These are phyloP conservation scores for Fagopyrum tataricum DNA, from an alignment of 148 eudicot species.

Conservation along the genomic window DNA sequence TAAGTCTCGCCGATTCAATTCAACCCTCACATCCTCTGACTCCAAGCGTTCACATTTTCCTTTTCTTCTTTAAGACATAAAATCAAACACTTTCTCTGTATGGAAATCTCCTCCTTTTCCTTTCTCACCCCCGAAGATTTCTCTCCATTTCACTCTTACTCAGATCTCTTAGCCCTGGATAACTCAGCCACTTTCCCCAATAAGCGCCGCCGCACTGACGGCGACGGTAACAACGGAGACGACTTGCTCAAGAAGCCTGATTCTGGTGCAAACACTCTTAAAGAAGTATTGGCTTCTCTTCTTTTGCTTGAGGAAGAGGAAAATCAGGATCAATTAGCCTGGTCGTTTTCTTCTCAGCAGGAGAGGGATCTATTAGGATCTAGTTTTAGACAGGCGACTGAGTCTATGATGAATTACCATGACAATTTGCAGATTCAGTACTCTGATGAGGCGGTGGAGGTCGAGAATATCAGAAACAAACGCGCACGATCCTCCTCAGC, in stretches of 20 bases:
- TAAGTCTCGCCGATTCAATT: slow-evolving; percentile 2
- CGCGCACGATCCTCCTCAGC: not conserved
- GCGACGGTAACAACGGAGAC: slow-evolving; percentile 1
- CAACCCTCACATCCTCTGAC: not conserved
- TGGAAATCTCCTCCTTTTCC: slow-evolving; percentile 38
- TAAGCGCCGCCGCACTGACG: slow-evolving; percentile 17
- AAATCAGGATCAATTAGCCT: slow-evolving; percentile 3
- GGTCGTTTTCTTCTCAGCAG: slow-evolving; percentile 3
- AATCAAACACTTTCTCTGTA: slow-evolving; percentile 12
- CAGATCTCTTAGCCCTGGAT: slow-evolving; percentile 9
- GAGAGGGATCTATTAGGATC: not conserved
- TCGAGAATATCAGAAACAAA: not conserved
- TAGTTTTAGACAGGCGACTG: not conserved
- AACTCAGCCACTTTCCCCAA: not conserved
- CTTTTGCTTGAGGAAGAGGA: slow-evolving; percentile 10
- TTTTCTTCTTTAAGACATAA: slow-evolving; percentile 12
- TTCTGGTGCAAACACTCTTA: not conserved
- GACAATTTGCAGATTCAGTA: not conserved
- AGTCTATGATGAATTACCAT: not conserved
- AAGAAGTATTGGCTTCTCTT: slow-evolving; percentile 10
- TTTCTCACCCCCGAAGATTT: slow-evolving; percentile 23
- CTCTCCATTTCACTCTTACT: slow-evolving; percentile 18
- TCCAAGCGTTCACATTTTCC: not conserved
- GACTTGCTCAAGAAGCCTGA: not conserved
- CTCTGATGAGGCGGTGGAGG: not conserved